Conservation (phyloP, 805 yeast species). For the Jamesozyma piceae region DNA sequence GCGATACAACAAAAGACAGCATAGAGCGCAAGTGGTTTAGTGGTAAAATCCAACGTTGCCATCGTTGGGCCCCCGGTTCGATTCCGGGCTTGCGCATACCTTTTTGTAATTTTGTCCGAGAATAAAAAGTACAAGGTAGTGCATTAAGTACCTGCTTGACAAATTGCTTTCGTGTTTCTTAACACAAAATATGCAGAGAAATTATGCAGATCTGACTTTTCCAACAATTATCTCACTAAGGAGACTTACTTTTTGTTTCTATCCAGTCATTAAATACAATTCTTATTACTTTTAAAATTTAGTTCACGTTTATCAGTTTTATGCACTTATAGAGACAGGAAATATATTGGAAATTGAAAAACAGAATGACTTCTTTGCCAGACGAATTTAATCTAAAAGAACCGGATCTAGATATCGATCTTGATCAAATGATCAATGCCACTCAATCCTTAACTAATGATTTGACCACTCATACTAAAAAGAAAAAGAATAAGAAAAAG, state of each 20-base stretch:
- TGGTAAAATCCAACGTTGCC: too few relatives aligned
- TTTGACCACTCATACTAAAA: background rate
- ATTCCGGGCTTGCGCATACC: too few relatives aligned
- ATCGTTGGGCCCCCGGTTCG: too few relatives aligned
- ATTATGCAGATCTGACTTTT: background rate
- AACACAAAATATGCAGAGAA: background rate
- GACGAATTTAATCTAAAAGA: background rate
- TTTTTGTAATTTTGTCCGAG: background rate
- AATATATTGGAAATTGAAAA: background rate
- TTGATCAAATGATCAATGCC: constrained; percentile 22
- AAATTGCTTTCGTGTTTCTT: too few relatives aligned
- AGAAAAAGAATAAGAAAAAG: constrained; percentile 5
- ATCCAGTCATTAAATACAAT: background rate
- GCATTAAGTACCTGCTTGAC: too few relatives aligned
- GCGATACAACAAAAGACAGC: too few relatives aligned
- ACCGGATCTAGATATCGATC: constrained; percentile 21
- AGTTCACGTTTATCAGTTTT: background rate
- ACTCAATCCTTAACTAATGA: constrained; percentile 14
- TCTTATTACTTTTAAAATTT: too few relatives aligned
- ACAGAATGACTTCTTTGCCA: background rate
- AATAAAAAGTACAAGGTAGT: background rate
- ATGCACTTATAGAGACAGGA: background rate
- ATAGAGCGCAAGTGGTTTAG: too few relatives aligned
- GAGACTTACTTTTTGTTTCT: background rate
- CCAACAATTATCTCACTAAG: too few relatives aligned